A percentile compares a stretch with the other conserved stretches of the same genome.
phyloP scores from a whole-genome alignment of 106 monocot species.

The Triglochin maritima region DNA sequence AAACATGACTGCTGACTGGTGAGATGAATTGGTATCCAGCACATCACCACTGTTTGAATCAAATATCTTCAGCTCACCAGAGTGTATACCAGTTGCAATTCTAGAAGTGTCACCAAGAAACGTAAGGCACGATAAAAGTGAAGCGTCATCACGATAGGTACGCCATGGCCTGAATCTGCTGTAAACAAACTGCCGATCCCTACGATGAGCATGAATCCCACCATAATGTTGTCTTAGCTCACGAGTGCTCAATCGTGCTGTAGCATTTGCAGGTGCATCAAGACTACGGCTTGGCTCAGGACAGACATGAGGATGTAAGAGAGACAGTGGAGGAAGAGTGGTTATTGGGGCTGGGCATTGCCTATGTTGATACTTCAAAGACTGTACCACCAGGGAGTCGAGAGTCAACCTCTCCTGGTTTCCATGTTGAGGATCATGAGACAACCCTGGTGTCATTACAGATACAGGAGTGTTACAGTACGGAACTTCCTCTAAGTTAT shows the following conservation, averaged over 20 bases:
- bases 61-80: slow-evolving; percentile 86
- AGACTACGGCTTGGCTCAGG: slow-evolving; percentile 81
- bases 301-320: slow-evolving; percentile 87
- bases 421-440: slow-evolving; percentile 29
- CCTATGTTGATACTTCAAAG: slow-evolving; percentile 93
- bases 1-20: slow-evolving; percentile 51
- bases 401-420: slow-evolving; percentile 78
- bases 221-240: slow-evolving; percentile 60
- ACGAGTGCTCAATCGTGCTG: slow-evolving; percentile 56
- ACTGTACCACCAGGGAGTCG: slow-evolving; percentile 89
- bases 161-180: slow-evolving; percentile 89
- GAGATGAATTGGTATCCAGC: slow-evolving; percentile 53
- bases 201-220: slow-evolving; percentile 60
- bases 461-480: slow-evolving; percentile 25
- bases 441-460: slow-evolving; percentile 21
- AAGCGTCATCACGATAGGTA: slow-evolving; percentile 69
- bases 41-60: slow-evolving; percentile 53
- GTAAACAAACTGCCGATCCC: slow-evolving; percentile 88
- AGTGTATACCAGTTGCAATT: slow-evolving; percentile 69
- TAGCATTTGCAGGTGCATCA: slow-evolving; percentile 80
- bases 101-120: slow-evolving; percentile 66
- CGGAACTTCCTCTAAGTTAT: slow-evolving; percentile 34
- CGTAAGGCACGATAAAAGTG: slow-evolving; percentile 67
- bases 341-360: slow-evolving; percentile 96
- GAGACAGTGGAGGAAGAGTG: slow-evolving; percentile 90